A percentile compares a stretch with the other conserved stretches of the same genome.
These are phyloP conservation scores for Hebeloma cylindrosporum DNA, from an alignment of 768 basidiomycete species.

Conservation along the genomic window DNA sequence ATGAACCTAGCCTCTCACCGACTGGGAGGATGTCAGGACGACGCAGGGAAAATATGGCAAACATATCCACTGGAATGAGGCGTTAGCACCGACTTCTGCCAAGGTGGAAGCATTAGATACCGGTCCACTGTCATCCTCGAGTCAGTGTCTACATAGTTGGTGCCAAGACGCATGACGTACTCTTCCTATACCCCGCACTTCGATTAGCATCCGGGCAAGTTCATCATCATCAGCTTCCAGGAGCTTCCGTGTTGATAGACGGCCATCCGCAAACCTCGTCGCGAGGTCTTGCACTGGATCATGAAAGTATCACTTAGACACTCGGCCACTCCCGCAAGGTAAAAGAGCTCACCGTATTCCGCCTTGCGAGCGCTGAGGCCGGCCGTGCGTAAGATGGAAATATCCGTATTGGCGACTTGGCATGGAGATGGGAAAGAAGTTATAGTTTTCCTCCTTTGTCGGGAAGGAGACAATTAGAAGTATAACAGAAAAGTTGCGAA, in stretches of 20 bases:
- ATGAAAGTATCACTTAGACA: conserved; percentile 4
- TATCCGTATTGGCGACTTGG: conserved; percentile 62
- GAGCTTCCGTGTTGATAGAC: conserved; percentile 72
- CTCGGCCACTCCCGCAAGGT: background rate
- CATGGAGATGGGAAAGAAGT: conserved; percentile 67
- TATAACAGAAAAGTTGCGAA: background rate
- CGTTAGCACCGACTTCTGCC: background rate
- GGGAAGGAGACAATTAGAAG: background rate
- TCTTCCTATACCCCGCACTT: conserved; percentile 77
- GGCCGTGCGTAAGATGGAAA: conserved; percentile 61
- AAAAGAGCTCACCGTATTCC: conserved; percentile 67
- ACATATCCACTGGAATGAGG: conserved; percentile 75
- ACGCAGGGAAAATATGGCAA: conserved; percentile 83
- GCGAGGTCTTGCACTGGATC: conserved; percentile 77
- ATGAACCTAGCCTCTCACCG: conserved; percentile 22
- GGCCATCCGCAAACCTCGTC: conserved; percentile 74
- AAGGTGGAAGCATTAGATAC: conserved; percentile 28
- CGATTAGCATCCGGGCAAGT: conserved; percentile 69
- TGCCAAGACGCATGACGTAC: conserved; percentile 37
- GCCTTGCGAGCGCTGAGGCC: conserved; percentile 86
- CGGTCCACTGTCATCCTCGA: conserved; percentile 52
- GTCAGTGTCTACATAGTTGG: background rate
- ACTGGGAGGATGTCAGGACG: conserved; percentile 75
- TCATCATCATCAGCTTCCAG: conserved; percentile 74
- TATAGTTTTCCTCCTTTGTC: conserved; percentile 19